These are phyloP conservation scores for Avena atlantica DNA, from an alignment of 176 grass and related monocot genomes.

Conservation along the genomic window DNA sequence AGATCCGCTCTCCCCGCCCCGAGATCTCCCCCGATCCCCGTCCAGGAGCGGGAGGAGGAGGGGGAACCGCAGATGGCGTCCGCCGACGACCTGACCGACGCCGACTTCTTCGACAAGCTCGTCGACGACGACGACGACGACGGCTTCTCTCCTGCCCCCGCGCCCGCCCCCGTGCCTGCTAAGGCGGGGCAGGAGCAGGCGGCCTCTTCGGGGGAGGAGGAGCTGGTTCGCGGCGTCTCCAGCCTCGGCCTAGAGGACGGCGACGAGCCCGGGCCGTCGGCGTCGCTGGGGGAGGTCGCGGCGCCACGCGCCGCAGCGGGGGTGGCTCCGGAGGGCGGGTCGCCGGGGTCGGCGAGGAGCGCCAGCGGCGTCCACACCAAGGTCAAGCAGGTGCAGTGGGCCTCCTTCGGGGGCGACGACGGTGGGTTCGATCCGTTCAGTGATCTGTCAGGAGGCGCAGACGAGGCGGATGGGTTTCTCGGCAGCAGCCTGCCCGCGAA, in stretches of 20 bases:
- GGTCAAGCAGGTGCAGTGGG: constrained; percentile 90
- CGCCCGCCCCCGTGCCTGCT: constrained; percentile 1
- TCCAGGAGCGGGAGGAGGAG: neutral
- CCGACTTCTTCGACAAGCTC: constrained; percentile 96
- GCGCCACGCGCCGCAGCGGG: constrained; percentile 22
- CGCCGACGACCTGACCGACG: constrained; percentile 80
- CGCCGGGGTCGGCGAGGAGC: constrained; percentile 38
- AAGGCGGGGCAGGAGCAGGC: neutral
- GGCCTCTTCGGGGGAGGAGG: neutral
- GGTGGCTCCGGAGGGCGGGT: constrained; percentile 36
- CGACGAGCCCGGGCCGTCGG: constrained; percentile 23
- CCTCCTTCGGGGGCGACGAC: constrained; percentile 62
- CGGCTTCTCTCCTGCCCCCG: neutral
- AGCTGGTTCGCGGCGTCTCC: constrained; percentile 26
- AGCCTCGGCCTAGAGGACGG: constrained; percentile 44
- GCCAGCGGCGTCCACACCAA: constrained; percentile 50
- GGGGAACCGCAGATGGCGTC: constrained; percentile 40
- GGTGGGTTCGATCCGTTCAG: constrained; percentile 61
- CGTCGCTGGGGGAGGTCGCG: constrained; percentile 4
- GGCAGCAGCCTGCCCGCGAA: neutral
- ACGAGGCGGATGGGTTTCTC: constrained; percentile 7
- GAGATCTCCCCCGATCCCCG: constrained; percentile 42
- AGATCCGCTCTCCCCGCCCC: constrained; percentile 46
- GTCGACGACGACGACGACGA: constrained; percentile 66
- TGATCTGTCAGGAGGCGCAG: constrained; percentile 42